Evolutionary conservation across 257 asterid species (phyloP).

Genomic region (Anisodus tanguticus): DNA sequence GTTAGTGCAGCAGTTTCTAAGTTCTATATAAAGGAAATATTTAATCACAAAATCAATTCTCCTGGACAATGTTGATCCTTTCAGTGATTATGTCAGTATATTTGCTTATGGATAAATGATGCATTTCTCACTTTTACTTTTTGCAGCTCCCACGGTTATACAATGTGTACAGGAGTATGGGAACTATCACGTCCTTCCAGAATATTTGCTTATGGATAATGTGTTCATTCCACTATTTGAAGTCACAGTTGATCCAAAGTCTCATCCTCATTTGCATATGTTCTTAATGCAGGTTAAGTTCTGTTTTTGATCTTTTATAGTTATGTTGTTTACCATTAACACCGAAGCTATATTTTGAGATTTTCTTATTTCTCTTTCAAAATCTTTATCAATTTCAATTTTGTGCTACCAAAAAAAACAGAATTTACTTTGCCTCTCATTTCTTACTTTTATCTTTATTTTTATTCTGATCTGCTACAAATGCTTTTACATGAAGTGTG

Average conservation of each 20-base stretch:
- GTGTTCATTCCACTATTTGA: constrained; percentile 91
- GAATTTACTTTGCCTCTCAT: constrained; percentile 8
- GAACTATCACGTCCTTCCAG: constrained; percentile 91
- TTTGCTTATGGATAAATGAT: constrained; percentile 21
- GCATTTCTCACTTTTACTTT: constrained; percentile 36
- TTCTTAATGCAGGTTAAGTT: constrained; percentile 77
- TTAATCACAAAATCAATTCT: not conserved
- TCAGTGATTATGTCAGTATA: not conserved
- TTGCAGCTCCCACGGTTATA: constrained; percentile 93
- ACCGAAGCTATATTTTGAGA: constrained; percentile 22
- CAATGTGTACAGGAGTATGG: constrained; percentile 91
- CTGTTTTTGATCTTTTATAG: constrained; percentile 3
- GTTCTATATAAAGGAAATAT: not conserved
- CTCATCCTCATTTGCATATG: constrained; percentile 91
- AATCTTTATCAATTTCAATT: constrained; percentile 18
- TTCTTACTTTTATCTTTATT: not conserved
- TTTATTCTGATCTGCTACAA: constrained; percentile 4
- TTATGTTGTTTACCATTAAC: constrained; percentile 13
- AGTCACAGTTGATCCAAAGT: constrained; percentile 85
- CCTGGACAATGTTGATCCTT: not conserved
- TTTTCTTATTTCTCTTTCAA: constrained; percentile 32
- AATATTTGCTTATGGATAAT: constrained; percentile 83
- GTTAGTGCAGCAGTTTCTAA: not conserved
- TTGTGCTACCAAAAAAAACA: not conserved
- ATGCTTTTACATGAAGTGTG: not conserved